Percentiles rank a stretch among this genome's conserved stretches.
phyloP scores from a whole-genome alignment of 2,329 filamentous ascomycete genomes.

The Chrysoporthe austroafricana region DNA sequence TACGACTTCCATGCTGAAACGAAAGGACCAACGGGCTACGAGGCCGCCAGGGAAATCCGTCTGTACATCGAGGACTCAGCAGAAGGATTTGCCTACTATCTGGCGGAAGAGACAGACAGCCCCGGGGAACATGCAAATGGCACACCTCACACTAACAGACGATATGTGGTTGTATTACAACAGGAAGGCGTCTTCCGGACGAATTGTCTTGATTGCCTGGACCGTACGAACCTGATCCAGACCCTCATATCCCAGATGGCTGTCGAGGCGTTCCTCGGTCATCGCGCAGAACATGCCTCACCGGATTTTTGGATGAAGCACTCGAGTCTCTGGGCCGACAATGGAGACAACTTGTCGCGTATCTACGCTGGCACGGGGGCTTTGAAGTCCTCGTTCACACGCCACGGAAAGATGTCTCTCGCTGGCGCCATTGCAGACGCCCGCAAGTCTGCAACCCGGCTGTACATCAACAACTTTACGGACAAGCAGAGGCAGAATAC shows the following conservation, averaged over 20 bases:
- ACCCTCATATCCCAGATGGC: constrained; percentile 95
- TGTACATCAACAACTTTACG: constrained; percentile 97
- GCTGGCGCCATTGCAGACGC: constrained; percentile 94
- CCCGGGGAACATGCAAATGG: constrained; percentile 49
- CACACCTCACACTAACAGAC: constrained; percentile 40
- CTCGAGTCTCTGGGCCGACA: constrained; percentile 94
- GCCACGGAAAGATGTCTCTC: constrained; percentile 93
- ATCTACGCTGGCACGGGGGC: constrained; percentile 97
- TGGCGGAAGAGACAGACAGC: constrained; percentile 70
- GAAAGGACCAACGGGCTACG: constrained; percentile 82
- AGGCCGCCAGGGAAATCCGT: constrained; percentile 84
- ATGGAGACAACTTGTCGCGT: constrained; percentile 89
- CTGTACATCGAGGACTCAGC: constrained; percentile 78
- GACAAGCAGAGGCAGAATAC: constrained; percentile 92
- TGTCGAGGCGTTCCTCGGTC: constrained; percentile 78
- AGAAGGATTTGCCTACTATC: constrained; percentile 89
- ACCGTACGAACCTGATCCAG: constrained; percentile 94
- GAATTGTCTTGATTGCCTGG: constrained; percentile 94
- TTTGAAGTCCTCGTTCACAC: constrained; percentile 91
- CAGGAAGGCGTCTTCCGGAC: constrained; percentile 96
- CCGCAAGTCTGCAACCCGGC: constrained; percentile 87
- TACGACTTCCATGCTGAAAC: constrained; percentile 98
- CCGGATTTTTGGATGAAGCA: constrained; percentile 92
- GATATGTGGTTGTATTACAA: constrained; percentile 74
- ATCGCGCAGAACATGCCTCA: constrained; percentile 69